Percentiles rank a stretch among this genome's conserved stretches.
These are phyloP conservation scores for Colletotrichum tropicicola DNA, from an alignment of 2,329 filamentous ascomycete species.

Conservation along the genomic window DNA sequence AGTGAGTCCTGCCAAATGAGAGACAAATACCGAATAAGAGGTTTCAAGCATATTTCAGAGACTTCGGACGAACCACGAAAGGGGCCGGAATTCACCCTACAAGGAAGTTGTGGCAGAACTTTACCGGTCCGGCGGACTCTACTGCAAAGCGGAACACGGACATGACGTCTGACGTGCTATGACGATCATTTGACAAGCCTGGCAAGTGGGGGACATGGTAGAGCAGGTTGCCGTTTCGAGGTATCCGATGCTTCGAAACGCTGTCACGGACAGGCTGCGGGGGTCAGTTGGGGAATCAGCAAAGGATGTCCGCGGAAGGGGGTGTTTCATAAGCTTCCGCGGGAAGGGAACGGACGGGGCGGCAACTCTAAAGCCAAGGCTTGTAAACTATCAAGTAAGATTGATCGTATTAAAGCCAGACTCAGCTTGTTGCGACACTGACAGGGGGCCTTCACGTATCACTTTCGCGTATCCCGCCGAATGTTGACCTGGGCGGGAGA, in stretches of 20 bases:
- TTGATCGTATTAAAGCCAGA: background rate
- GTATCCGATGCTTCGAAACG: constrained; percentile 16
- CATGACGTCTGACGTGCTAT: background rate
- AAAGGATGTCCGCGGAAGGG: background rate
- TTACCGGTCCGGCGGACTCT: background rate
- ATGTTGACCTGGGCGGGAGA: background rate
- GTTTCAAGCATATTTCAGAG: constrained; percentile 1
- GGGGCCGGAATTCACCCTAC: background rate
- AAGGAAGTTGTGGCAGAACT: background rate
- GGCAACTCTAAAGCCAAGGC: too few species aligned
- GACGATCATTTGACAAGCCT: background rate
- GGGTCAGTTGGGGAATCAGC: background rate
- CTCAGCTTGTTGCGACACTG: too few species aligned
- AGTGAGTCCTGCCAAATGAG: background rate
- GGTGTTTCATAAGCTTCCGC: background rate
- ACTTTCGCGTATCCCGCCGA: background rate
- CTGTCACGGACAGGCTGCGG: background rate
- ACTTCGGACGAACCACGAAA: constrained; percentile 13
- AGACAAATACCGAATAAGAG: background rate
- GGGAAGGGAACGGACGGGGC: background rate
- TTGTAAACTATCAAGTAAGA: too few species aligned
- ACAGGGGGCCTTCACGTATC: too few species aligned
- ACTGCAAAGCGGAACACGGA: background rate
- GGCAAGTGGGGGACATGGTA: background rate
- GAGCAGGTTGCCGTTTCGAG: background rate